Evolutionary conservation across 306 rosid species (phyloP).

Genomic region (Acacia melanoxylon): DNA sequence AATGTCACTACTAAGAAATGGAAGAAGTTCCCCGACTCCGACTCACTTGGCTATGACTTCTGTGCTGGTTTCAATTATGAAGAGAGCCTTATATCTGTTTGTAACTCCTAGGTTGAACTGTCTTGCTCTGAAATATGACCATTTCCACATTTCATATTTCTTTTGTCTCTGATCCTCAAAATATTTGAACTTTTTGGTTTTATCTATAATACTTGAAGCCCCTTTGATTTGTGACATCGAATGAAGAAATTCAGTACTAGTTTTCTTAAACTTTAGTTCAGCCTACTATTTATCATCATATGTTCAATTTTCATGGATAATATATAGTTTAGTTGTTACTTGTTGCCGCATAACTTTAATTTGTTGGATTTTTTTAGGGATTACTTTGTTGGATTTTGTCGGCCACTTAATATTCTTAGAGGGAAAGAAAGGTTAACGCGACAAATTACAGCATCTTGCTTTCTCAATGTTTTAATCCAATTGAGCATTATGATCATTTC

Average conservation of each 20-base stretch:
- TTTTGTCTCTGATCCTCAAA: background rate
- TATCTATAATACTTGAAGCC: too few relatives aligned
- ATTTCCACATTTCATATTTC: background rate
- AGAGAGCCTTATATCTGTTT: background rate
- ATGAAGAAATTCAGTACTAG: too few relatives aligned
- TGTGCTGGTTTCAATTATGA: background rate
- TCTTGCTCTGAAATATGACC: background rate
- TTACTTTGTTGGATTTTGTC: background rate
- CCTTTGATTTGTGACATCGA: too few relatives aligned
- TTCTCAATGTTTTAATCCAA: background rate
- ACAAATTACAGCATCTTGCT: too few relatives aligned
- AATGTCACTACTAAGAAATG: background rate
- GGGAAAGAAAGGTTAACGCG: too few relatives aligned
- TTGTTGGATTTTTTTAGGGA: background rate
- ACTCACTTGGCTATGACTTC: rapidly evolving
- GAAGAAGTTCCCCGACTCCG: background rate
- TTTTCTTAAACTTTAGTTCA: too few relatives aligned
- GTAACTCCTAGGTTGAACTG: background rate
- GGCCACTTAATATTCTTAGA: too few relatives aligned
- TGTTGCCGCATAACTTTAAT: background rate
- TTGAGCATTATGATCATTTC: background rate
- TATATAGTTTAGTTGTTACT: background rate
- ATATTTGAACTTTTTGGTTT: background rate
- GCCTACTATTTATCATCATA: too few relatives aligned
- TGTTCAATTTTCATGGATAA: background rate